Percentiles rank a stretch among this genome's conserved stretches.
phyloP scores from a whole-genome alignment of 106 monocot species.

The Dioscorea zingiberensis region DNA sequence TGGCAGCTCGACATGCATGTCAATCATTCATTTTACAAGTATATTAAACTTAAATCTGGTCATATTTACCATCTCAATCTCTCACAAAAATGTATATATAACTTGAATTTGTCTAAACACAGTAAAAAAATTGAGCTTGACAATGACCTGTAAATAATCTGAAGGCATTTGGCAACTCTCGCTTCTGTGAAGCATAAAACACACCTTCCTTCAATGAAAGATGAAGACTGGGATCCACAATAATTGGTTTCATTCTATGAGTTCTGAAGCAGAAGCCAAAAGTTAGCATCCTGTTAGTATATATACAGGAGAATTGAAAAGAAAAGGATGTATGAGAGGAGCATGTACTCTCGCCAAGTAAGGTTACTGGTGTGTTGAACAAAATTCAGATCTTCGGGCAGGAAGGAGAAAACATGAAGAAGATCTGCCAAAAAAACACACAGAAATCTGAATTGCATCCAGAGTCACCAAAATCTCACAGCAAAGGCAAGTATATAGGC shows the following conservation, averaged over 20 bases:
- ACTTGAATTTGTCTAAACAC: too few species aligned
- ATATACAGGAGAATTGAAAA: too few species aligned
- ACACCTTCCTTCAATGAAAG: constrained; percentile 48
- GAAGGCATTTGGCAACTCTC: constrained; percentile 78
- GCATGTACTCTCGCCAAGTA: constrained; percentile 77
- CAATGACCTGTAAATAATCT: constrained; percentile 78
- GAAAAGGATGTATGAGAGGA: too few species aligned
- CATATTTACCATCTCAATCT: too few species aligned
- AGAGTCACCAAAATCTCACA: too few species aligned
- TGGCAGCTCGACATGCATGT: too few species aligned
- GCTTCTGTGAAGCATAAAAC: constrained; percentile 87
- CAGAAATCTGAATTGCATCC: too few species aligned
- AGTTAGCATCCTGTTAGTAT: too few species aligned
- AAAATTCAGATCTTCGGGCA: constrained; percentile 87
- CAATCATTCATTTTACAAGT: too few species aligned
- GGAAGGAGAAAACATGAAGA: constrained; percentile 89
- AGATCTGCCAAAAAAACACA: constrained; percentile 60
- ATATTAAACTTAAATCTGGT: too few species aligned
- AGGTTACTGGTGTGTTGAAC: constrained; percentile 80
- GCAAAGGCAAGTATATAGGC: too few species aligned
- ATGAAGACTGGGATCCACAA: constrained; percentile 90
- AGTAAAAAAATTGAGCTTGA: background rate
- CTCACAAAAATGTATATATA: too few species aligned
- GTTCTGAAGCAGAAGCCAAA: constrained; percentile 31
- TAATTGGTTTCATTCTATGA: constrained; percentile 51